Conservation (phyloP, 768 basidiomycete genomes). For the Asterophora parasitica region DNA sequence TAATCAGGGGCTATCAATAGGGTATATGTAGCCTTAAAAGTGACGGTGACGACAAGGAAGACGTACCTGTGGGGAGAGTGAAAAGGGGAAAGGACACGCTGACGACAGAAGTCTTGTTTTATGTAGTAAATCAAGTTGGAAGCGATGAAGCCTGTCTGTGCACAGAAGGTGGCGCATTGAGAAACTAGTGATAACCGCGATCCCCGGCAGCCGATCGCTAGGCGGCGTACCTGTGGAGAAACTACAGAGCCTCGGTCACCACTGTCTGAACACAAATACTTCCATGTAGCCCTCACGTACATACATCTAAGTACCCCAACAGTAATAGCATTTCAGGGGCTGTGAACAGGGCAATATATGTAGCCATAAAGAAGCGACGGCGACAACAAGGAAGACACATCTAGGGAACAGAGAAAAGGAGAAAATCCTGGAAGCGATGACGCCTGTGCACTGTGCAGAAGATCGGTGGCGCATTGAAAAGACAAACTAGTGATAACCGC, state of each 20-base stretch:
- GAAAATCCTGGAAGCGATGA: too few species aligned
- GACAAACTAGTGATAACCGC: conserved; percentile 3
- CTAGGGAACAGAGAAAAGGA: neutral
- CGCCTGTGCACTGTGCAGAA: neutral
- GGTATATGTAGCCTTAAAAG: too few species aligned
- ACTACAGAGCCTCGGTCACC: conserved; percentile 25
- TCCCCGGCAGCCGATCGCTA: conserved; percentile 1
- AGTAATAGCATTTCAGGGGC: too few species aligned
- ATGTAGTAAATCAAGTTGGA: too few species aligned
- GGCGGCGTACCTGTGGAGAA: conserved; percentile 43
- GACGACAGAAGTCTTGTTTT: too few species aligned
- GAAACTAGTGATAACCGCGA: conserved; percentile 6
- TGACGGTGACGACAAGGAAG: neutral
- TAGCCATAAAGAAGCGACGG: conserved; percentile 12
- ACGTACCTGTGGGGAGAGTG: neutral
- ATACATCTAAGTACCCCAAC: too few species aligned
- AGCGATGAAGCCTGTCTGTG: too few species aligned
- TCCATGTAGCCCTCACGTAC: too few species aligned
- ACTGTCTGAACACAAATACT: conserved; percentile 27
- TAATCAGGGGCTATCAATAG: too few species aligned
- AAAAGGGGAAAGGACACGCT: too few species aligned
- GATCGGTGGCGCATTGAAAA: neutral
- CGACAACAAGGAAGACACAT: neutral
- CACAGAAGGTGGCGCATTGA: neutral
- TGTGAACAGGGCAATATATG: too few species aligned